phyloP scores from a whole-genome alignment of 768 basidiomycete genomes.

The Trametopsis cervina region DNA sequence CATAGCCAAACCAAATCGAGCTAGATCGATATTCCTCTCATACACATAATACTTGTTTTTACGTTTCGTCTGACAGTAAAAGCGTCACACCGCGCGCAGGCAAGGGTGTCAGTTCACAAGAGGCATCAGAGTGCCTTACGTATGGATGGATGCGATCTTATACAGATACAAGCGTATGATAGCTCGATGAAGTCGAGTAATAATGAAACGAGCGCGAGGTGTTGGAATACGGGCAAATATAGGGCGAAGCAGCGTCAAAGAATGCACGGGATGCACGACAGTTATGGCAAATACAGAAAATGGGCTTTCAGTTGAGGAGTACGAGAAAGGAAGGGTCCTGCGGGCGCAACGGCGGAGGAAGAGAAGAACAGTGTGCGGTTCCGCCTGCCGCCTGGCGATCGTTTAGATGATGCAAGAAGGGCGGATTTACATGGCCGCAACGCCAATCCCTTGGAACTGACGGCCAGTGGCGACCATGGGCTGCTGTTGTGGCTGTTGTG shows the following conservation, averaged over 20 bases:
- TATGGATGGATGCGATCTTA: too few relatives aligned
- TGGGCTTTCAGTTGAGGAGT: too few relatives aligned
- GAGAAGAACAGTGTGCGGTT: too few relatives aligned
- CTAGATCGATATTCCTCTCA: too few relatives aligned
- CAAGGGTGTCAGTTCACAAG: background rate
- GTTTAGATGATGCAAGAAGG: too few relatives aligned
- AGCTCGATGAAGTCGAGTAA: constrained; percentile 17
- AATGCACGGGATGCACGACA: too few relatives aligned
- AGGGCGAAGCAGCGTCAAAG: too few relatives aligned
- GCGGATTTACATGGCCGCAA: constrained; percentile 38
- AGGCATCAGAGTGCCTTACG: too few relatives aligned
- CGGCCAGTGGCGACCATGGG: constrained; percentile 9
- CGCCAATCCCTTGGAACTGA: constrained; percentile 43
- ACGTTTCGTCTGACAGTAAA: background rate
- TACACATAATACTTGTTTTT: background rate
- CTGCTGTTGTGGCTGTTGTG: constrained; percentile 11
- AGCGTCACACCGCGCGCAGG: background rate
- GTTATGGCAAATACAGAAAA: too few relatives aligned
- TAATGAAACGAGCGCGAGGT: constrained; percentile 4
- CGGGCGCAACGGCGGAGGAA: too few relatives aligned
- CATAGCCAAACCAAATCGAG: background rate
- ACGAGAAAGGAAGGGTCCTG: too few relatives aligned
- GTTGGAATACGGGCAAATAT: background rate
- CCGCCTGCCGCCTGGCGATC: too few relatives aligned
- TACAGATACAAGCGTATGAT: constrained; percentile 28